phyloP scores from a whole-genome alignment of 2,329 filamentous ascomycete genomes.

The Xylaria sp. region DNA sequence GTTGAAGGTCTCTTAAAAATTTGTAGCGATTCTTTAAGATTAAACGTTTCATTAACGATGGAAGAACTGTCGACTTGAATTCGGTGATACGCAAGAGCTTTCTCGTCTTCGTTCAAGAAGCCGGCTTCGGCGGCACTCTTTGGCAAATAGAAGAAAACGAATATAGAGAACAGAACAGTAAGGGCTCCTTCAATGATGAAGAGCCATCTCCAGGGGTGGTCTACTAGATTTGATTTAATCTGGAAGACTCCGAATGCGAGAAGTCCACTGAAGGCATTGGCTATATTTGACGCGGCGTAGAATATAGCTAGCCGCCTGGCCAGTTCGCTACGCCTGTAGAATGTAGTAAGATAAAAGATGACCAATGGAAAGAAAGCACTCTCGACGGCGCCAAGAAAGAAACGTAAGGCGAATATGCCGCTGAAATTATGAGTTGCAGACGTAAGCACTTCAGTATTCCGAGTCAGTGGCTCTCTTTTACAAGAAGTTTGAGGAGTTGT shows the following conservation, averaged over 20 bases:
- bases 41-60: slow-evolving; percentile 64
- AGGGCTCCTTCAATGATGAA: slow-evolving; percentile 62
- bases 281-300: slow-evolving; percentile 80
- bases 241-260: slow-evolving; percentile 63
- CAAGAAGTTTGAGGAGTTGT: neutral
- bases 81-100: slow-evolving; percentile 75
- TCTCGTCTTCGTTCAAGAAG: slow-evolving; percentile 75
- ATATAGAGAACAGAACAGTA: slow-evolving; percentile 70
- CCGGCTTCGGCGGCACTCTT: slow-evolving; percentile 69
- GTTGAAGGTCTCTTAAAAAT: slow-evolving; percentile 64
- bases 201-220: slow-evolving; percentile 61
- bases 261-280: slow-evolving; percentile 65
- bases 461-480: slow-evolving; percentile 70
- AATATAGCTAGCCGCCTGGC: slow-evolving; percentile 77
- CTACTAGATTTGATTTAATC: slow-evolving; percentile 53
- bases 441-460: slow-evolving; percentile 57
- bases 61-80: slow-evolving; percentile 80
- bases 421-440: slow-evolving; percentile 68
- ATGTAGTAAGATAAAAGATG: slow-evolving; percentile 67
- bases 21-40: slow-evolving; percentile 61
- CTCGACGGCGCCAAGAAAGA: slow-evolving; percentile 77
- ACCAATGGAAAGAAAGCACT: slow-evolving; percentile 77
- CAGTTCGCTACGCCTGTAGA: slow-evolving; percentile 78
- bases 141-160: slow-evolving; percentile 78
- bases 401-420: slow-evolving; percentile 74